Base-by-base conservation (phyloP, 352 stramenopile species). In the Phytophthora meadii region DNA sequence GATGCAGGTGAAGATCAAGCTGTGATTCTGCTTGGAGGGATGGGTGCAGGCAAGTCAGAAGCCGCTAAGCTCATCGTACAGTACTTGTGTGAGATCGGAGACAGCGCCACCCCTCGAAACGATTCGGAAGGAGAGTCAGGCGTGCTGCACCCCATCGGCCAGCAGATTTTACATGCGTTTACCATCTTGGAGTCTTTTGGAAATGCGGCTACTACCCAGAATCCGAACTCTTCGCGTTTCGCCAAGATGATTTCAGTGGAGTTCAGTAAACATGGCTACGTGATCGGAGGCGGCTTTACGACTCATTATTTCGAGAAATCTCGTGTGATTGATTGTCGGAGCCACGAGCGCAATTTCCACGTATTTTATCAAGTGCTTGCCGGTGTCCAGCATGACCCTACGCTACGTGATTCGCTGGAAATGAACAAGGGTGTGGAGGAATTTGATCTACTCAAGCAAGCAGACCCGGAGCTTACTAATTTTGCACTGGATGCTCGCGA, bases 351-450 rank as follows among this genome's bases (percentile, higher is more conserved):
- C 14, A 98, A 97, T 67, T 98, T 98, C 51, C 94, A 98, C 65
- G 83, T 97, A 15, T 97, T 98, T 56, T 98, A 98, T 69, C 91
- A 98, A 65, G 69, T 98, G 1, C 72, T 97, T 12, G 79, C 84
- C 0, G 90, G 84, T 15, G 76, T 92, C 7, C 79, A 91, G 34
- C 77, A 92, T 54, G 86, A 94, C 46, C 84, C 87, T 4, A 72
- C 66, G 15, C 69, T 94, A 12, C 79, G 81, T 7, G 85, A 94
- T 62, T 72, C 76, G 1, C 61, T 94, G 6, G 85, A 92, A 28
- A 58, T 94, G 25, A 93, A 90, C 60, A 76, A 77, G 14, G 55
- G 72, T 0, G 60, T 82, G 1, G 68, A 75, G 0, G 84, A 93
- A 47, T 93, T 91, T 61, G 73, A 80, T 40, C 47, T 91, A 8